phyloP scores from a whole-genome alignment of 2,329 filamentous ascomycete genomes.

The Colletotrichum spinosum region DNA sequence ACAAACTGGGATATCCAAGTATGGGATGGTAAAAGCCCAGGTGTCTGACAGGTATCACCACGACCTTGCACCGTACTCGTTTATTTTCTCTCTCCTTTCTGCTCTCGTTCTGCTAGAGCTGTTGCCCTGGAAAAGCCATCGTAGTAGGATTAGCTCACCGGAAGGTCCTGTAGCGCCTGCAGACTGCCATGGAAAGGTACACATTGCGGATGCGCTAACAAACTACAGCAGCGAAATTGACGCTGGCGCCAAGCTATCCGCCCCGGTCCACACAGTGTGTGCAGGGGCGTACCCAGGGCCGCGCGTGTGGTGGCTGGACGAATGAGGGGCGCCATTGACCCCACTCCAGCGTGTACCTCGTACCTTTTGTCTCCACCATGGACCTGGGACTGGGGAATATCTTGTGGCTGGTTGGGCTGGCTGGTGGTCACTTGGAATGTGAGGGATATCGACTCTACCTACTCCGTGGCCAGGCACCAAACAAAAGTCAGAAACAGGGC shows the following conservation, averaged over 20 bases:
- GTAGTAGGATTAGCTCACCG: too few relatives aligned
- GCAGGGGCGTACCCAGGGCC: constrained; percentile 33
- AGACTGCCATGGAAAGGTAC: too few relatives aligned
- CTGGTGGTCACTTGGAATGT: not conserved
- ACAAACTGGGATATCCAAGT: not conserved
- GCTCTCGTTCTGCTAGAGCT: not conserved
- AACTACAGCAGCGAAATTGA: not conserved
- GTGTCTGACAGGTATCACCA: constrained; percentile 4
- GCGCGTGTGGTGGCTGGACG: constrained; percentile 37
- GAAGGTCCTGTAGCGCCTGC: too few relatives aligned
- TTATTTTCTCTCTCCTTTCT: not conserved
- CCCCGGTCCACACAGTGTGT: constrained; percentile 26
- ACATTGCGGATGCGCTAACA: constrained; percentile 1
- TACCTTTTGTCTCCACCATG: not conserved
- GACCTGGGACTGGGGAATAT: constrained; percentile 32
- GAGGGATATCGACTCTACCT: not conserved
- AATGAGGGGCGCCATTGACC: constrained; percentile 16
- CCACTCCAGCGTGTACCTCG: not conserved
- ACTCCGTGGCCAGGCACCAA: constrained; percentile 8
- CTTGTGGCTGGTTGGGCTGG: constrained; percentile 34
- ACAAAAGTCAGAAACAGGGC: constrained; percentile 22
- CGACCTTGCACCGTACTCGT: too few relatives aligned
- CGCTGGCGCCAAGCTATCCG: constrained; percentile 10
- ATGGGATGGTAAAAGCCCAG: not conserved
- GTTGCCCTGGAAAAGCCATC: too few relatives aligned